phyloP scores from a whole-genome alignment of 352 stramenopile genomes.

The Blastocystis sp. region DNA sequence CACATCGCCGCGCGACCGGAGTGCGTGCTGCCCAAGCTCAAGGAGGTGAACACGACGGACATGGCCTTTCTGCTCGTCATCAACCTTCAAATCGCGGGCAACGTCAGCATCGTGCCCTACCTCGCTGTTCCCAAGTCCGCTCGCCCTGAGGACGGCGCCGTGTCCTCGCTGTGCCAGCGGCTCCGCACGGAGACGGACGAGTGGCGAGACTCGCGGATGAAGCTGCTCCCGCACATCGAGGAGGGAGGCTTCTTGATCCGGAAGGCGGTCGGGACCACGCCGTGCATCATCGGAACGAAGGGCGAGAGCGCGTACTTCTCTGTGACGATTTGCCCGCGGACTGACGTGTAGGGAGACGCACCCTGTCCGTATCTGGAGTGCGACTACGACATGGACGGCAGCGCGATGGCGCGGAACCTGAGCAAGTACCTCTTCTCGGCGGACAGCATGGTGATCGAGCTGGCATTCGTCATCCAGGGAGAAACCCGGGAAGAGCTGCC shows the following conservation, averaged over 20 bases:
- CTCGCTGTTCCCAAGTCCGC: not conserved
- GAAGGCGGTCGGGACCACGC: conserved; percentile 61
- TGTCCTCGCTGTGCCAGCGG: not conserved
- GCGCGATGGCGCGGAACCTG: conserved; percentile 54
- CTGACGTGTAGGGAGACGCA: conserved; percentile 24
- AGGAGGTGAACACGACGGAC: not conserved
- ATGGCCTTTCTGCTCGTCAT: conserved; percentile 14
- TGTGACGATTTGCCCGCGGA: not conserved
- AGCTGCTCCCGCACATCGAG: conserved; percentile 67
- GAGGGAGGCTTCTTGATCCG: conserved; percentile 70
- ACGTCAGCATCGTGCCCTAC: conserved; percentile 47
- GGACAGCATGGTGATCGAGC: conserved; percentile 47
- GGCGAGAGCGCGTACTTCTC: conserved; percentile 47
- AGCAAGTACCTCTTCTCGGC: conserved; percentile 44
- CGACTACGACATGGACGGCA: conserved; percentile 71
- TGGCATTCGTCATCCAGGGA: conserved; percentile 71
- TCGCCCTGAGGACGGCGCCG: not conserved
- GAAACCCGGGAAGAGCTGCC: conserved; percentile 50
- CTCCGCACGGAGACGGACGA: conserved; percentile 44
- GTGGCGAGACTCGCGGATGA: conserved; percentile 59
- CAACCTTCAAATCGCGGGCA: conserved; percentile 38
- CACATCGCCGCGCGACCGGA: conserved; percentile 47
- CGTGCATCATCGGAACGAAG: conserved; percentile 66
- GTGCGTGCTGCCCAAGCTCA: not conserved
- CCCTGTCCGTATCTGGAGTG: conserved; percentile 68